Evolutionary conservation across 129 eudicot species (phyloP).

Genomic region (Saussurea involucrata): DNA sequence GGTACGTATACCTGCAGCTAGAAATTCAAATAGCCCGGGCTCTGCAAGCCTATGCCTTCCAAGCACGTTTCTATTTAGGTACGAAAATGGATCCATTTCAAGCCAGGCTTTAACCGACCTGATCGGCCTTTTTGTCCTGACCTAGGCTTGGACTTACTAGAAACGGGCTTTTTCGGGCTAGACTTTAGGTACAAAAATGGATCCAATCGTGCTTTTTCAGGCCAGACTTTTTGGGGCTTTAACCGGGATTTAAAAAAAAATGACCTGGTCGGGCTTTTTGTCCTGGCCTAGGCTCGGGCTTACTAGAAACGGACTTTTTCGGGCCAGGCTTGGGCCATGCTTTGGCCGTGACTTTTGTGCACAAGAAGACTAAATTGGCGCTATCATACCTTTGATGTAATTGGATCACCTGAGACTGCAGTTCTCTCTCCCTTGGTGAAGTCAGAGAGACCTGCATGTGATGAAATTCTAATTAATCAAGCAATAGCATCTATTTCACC

Average conservation of each 20-base stretch:
- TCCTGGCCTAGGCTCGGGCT: neutral
- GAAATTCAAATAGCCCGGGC: neutral
- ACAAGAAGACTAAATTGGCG: neutral
- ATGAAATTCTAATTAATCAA: neutral
- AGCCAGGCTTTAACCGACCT: no score
- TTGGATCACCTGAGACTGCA: slow-evolving; percentile 65
- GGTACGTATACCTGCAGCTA: neutral
- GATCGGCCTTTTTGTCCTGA: no score
- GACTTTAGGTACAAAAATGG: neutral
- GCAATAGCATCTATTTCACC: neutral
- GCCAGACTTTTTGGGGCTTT: neutral
- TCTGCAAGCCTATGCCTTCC: no score
- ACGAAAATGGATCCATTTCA: no score
- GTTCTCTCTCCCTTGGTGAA: slow-evolving; percentile 69
- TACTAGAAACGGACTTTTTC: neutral
- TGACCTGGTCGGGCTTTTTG: neutral
- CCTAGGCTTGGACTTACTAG: no score
- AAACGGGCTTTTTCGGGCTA: no score
- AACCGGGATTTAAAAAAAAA: neutral
- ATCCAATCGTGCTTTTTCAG: neutral
- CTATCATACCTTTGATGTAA: slow-evolving; percentile 77
- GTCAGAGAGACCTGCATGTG: slow-evolving; percentile 47
- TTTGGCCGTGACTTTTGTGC: neutral
- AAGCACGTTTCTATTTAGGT: no score
- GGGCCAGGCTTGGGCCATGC: neutral